Percentiles rank a stretch among this genome's conserved stretches.
phyloP scores from a whole-genome alignment of 2,329 filamentous ascomycete genomes.

The Aureobasidium lini region DNA sequence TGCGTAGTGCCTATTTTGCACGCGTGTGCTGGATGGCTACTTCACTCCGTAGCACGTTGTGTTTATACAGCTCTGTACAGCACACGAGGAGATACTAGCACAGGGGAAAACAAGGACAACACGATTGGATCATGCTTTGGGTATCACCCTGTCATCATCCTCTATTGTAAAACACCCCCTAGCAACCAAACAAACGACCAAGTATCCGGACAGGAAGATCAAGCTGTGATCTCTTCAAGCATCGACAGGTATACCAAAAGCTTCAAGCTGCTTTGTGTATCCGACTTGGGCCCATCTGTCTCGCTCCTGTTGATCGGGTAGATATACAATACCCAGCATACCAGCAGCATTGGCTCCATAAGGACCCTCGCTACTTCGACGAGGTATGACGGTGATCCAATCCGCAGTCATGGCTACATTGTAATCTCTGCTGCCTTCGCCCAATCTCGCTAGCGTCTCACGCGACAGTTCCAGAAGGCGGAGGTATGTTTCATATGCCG shows the following conservation, averaged over 20 bases:
- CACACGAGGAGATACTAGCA: no score
- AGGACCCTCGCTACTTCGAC: constrained; percentile 21
- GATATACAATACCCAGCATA: constrained; percentile 29
- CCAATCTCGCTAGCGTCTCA: constrained; percentile 3
- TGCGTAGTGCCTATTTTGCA: no score
- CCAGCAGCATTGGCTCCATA: constrained; percentile 28
- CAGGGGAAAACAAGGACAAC: no score
- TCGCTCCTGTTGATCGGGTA: constrained; percentile 7
- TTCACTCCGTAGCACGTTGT: no score
- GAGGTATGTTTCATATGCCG: constrained; percentile 18
- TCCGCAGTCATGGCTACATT: constrained; percentile 29
- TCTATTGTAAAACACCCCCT: no score
- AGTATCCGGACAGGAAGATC: no score
- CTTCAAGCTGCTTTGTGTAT: constrained; percentile 11
- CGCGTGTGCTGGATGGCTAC: no score
- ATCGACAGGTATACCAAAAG: constrained; percentile 10
- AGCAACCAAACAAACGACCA: no score
- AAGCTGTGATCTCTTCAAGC: neutral
- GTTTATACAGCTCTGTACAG: no score
- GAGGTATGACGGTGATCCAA: constrained; percentile 30
- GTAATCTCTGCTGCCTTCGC: constrained; percentile 22
- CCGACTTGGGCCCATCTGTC: constrained; percentile 9
- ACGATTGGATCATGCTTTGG: no score
- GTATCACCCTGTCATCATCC: no score
- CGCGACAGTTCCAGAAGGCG: constrained; percentile 11